Evolutionary conservation across 2,329 filamentous ascomycete species (phyloP), one percentile per base, ranked within the genome.

Genomic region (Aspergillus ruber): DNA sequence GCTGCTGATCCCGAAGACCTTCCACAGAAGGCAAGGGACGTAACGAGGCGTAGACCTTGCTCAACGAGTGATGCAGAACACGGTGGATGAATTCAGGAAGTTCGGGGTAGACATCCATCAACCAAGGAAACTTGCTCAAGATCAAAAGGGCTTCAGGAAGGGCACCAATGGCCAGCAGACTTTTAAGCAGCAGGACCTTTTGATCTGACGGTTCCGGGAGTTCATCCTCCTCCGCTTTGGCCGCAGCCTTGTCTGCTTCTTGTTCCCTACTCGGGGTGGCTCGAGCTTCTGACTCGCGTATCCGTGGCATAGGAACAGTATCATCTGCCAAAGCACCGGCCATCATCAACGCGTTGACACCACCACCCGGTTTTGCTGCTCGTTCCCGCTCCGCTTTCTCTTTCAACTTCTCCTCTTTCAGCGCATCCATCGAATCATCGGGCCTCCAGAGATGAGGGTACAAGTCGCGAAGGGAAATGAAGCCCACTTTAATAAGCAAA

Each of bases 401-500:
- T 58, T 86, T 84, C 65, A 84, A 73, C 51, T 87, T 83, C 55
- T 83, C 81, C 36, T 82, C 77, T 53, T 81, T 84, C 44, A 95
- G 74, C 6, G 74, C 75, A 35, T 86, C 80, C 91, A 98, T 97
- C 3, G 82, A 77, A 27, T 88, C 83, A 55, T 97, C 93, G 0
- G 79, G 73, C 6, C 93, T 89, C 74, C 90, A 94, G 1, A 98
- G 78, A 65, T 98, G 93, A 13, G 90, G 85, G 65, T 95, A 97
- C 1, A 98, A 74, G 62, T 98, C 93, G 45, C 83, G 80, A 6
- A 98, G 74, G 1, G 93, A 96, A 50, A 98, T 88, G 66, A 98
- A 98, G 1, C 93, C 94, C 55, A 96, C 88, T 70, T 98, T 98
- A 70, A 98, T 90, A 25, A 98, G 80, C 29, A 97, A 79, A 1